Evolutionary conservation across 768 basidiomycete species (phyloP).

Genomic region (Multifurca ochricompacta): DNA sequence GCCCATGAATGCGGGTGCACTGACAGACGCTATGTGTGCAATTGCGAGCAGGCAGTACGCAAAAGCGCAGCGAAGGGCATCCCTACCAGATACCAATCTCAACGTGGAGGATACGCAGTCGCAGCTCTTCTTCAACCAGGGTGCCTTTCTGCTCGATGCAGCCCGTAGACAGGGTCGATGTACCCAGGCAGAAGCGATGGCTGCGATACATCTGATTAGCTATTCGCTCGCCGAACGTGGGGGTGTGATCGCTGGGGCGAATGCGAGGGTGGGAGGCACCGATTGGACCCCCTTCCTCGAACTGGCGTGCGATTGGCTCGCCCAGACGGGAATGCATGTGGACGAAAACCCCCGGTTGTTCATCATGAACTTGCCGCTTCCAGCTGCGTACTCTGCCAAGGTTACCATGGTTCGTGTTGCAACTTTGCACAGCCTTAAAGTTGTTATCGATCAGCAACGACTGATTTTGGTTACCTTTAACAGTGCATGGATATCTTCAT

Average conservation of each 20-base stretch:
- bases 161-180: conserved; percentile 18
- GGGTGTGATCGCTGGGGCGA: conserved; percentile 37
- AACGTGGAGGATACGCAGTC: conserved; percentile 13
- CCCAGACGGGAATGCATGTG: conserved; percentile 51
- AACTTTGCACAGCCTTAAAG: background rate
- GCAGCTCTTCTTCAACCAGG: conserved; percentile 20
- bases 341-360: conserved; percentile 58
- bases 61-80: conserved; percentile 13
- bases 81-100: conserved; percentile 4
- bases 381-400: conserved; percentile 56
- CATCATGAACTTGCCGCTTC: conserved; percentile 46
- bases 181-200: conserved; percentile 63
- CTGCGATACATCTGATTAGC: conserved; percentile 68
- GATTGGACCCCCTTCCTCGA: conserved; percentile 67
- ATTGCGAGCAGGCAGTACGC: conserved; percentile 17
- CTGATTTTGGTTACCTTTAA: background rate
- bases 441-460: background rate
- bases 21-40: conserved; percentile 19
- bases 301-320: conserved; percentile 71
- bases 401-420: conserved; percentile 55
- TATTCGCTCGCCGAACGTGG: conserved; percentile 42
- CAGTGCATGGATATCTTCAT: conserved; percentile 78
- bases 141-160: conserved; percentile 16
- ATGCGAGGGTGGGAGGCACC: conserved; percentile 38
- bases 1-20: conserved; percentile 9